phyloP scores from a whole-genome alignment of 148 eudicot species.

The Vaccinium vitisidaea region DNA sequence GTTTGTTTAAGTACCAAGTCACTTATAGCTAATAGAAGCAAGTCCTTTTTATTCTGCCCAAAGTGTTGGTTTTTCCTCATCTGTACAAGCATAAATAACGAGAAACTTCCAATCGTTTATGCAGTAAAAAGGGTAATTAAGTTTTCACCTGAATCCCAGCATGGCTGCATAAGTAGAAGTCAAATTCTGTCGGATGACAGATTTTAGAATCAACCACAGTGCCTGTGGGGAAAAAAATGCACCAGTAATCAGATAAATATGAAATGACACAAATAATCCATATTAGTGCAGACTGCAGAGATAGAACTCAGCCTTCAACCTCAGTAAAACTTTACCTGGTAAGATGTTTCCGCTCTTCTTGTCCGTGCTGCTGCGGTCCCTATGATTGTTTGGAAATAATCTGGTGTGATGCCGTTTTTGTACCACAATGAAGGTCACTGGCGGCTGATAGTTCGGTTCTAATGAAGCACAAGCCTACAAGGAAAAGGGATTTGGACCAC shows the following conservation, averaged over 20 bases:
- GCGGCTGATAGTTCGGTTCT: constrained; percentile 73
- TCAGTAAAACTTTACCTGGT: constrained; percentile 41
- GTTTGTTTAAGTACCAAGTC: background rate
- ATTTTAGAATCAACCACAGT: constrained; percentile 81
- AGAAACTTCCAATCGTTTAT: background rate
- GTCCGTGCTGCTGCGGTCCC: constrained; percentile 55
- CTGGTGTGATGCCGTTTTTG: constrained; percentile 89
- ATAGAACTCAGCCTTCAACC: background rate
- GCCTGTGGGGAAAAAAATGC: constrained; percentile 35
- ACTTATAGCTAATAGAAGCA: background rate
- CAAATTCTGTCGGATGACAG: constrained; percentile 81
- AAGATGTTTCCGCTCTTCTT: constrained; percentile 77
- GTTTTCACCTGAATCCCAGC: constrained; percentile 67
- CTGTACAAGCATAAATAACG: background rate
- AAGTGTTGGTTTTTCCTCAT: background rate
- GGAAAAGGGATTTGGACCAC: constrained; percentile 1
- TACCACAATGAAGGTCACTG: constrained; percentile 83
- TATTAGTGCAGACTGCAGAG: background rate
- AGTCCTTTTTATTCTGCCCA: background rate
- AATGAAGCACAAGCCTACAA: constrained; percentile 75
- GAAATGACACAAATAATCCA: background rate
- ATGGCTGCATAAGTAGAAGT: constrained; percentile 84
- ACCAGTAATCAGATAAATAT: background rate
- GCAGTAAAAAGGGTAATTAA: background rate
- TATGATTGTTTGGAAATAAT: constrained; percentile 59